These are phyloP conservation scores for Tuber indicum DNA, from an alignment of 495 filamentous ascomycete genomes.

Conservation along the genomic window DNA sequence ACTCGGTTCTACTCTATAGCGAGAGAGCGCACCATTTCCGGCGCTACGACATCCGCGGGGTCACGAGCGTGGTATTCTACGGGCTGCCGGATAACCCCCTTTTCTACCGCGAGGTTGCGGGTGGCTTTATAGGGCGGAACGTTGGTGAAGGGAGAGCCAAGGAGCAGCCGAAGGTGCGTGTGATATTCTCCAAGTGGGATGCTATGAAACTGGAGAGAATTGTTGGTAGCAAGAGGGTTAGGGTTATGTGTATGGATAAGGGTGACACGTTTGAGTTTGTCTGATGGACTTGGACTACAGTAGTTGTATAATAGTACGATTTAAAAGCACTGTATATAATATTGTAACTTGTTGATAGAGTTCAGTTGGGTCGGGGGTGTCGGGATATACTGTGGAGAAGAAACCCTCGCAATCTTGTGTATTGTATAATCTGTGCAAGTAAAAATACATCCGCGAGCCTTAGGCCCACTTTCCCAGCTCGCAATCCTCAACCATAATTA, in stretches of 20 bases:
- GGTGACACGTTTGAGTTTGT: constrained; percentile 89
- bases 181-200: constrained; percentile 83
- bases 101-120: constrained; percentile 85
- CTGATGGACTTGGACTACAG: constrained; percentile 34
- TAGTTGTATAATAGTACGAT: neutral
- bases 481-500: neutral
- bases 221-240: constrained; percentile 70
- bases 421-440: neutral
- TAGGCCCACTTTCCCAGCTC: neutral
- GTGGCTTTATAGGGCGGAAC: constrained; percentile 56
- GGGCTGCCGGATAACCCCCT: constrained; percentile 76
- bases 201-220: constrained; percentile 79
- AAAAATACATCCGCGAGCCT: neutral
- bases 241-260: constrained; percentile 64
- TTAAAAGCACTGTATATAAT: constrained; percentile 1
- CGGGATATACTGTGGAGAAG: neutral
- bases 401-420: neutral
- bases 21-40: constrained; percentile 93
- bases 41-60: constrained; percentile 71
- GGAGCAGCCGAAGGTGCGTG: constrained; percentile 52
- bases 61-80: constrained; percentile 75
- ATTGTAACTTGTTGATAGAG: neutral
- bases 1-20: constrained; percentile 80
- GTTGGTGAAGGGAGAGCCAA: constrained; percentile 50
- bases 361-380: neutral